Percentiles rank a stretch among this genome's conserved stretches.
These are phyloP conservation scores for Trametes villosa DNA, from an alignment of 768 basidiomycete species.

Conservation along the genomic window DNA sequence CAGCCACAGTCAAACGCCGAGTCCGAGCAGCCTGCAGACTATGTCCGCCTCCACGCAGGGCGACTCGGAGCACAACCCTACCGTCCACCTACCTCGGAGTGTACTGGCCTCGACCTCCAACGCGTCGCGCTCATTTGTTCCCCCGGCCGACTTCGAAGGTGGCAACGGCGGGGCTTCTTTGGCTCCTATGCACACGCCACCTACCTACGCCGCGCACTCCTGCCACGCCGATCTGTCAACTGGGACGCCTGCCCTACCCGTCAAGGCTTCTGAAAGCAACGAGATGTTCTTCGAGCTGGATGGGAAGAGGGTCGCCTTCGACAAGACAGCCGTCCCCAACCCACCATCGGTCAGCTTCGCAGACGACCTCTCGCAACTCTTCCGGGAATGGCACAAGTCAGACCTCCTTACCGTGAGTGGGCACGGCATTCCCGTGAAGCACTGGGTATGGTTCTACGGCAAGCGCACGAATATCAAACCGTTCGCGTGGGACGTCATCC, in stretches of 20 bases:
- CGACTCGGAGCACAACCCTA: too few species aligned
- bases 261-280: neutral
- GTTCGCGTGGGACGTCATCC: slow-evolving; percentile 21
- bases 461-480: slow-evolving; percentile 2
- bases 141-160: too few species aligned
- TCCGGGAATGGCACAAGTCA: slow-evolving; percentile 25
- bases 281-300: slow-evolving; percentile 6
- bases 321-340: slow-evolving; percentile 5
- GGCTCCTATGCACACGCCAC: too few species aligned
- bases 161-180: too few species aligned
- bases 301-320: neutral
- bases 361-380: slow-evolving; percentile 19
- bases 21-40: too few species aligned
- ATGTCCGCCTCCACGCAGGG: too few species aligned
- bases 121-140: too few species aligned
- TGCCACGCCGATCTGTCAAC: neutral
- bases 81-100: too few species aligned
- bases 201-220: neutral
- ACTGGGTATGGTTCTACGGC: slow-evolving; percentile 27
- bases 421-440: slow-evolving; percentile 22
- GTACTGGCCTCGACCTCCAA: too few species aligned
- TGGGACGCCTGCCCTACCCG: neutral
- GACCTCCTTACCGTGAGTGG: slow-evolving; percentile 16
- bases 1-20: too few species aligned
- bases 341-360: slow-evolving; percentile 19